Base-by-base conservation (phyloP, 192 early-diverging fungal species). In the Cetraspora pellucida region DNA sequence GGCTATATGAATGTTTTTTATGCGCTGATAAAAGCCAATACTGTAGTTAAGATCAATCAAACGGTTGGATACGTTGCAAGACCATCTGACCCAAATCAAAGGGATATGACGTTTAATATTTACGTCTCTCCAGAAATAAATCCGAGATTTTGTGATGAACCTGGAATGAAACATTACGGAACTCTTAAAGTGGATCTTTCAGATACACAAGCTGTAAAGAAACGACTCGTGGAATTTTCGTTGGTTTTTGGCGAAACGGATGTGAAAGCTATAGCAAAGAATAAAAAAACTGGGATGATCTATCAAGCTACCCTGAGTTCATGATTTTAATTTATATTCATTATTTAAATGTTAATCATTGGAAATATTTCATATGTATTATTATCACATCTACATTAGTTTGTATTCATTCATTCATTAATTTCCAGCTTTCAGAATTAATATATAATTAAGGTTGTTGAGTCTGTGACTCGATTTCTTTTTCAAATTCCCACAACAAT, bases 401-500 rank as follows among this genome's bases (percentile, higher is more conserved):
- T n/a, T 57, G 19, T 57, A 57, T 57, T 57, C 17, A 57, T 57
- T 37, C 37, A 37, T 37, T 37, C 37, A 37, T 37, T 6, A 37
- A 37, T 37, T 37, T 37, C 7, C 37, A 37, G 7, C 37, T 6
- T 37, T 37, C 1, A 6, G 37, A 37, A 37, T 37, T 37, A 37
- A 37, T 37, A 37, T 37, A 37, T 37, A 37, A 37, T 37, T 37
- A 37, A 37, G 37, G 37, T 2, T 6, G 7, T 37, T 37, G 63
- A 19, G 63, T 19, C 17, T 54, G 13, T 54, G 31, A 43, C 30
- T 65, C 63, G 9, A 21, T 19, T 37, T 44, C 37, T 17, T 19
- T 45, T 57, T 72, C 74, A 49, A 75, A 75, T 75, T 77, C 69
- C 3, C 25, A 10, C 30, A 77, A 77, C 21, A 77, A 44, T 72